Percentiles rank a stretch among this genome's conserved stretches.
Evolutionary conservation across 129 eudicot species (phyloP).

Genomic region (Centaurea solstitialis): DNA sequence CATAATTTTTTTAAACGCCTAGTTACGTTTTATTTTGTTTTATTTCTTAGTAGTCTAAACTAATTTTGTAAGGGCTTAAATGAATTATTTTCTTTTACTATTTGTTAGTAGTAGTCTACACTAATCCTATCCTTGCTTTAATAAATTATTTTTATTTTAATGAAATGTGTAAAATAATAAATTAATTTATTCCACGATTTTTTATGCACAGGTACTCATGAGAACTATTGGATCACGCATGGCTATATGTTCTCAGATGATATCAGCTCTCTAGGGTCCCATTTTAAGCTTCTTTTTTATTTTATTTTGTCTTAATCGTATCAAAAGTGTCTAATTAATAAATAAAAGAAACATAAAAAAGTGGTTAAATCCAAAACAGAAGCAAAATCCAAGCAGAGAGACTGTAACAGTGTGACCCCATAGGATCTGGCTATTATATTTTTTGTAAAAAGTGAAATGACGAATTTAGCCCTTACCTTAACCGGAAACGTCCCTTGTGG

Average conservation of each 20-base stretch:
- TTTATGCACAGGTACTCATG: slow-evolving; percentile 25
- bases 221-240: slow-evolving; percentile 47
- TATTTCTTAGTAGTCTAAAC: not conserved
- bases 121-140: not conserved
- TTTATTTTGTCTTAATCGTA: slow-evolving; percentile 18
- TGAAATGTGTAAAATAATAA: not conserved
- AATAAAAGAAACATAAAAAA: slow-evolving; percentile 31
- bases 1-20: not conserved
- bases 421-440: not conserved
- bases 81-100: too few species aligned
- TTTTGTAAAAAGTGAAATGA: not conserved
- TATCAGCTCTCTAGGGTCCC: slow-evolving; percentile 20
- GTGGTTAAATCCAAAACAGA: slow-evolving; percentile 31
- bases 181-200: not conserved
- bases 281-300: not conserved
- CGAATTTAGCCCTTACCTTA: slow-evolving; percentile 63
- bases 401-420: not conserved
- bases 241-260: slow-evolving; percentile 16
- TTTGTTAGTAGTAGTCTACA: too few species aligned
- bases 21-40: too few species aligned
- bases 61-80: not conserved
- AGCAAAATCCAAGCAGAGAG: slow-evolving; percentile 18
- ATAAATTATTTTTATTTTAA: not conserved
- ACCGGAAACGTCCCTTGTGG: slow-evolving; percentile 95
- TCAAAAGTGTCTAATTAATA: slow-evolving; percentile 2